Evolutionary conservation across 352 stramenopile species (phyloP), one percentile per base, ranked within the genome.

Genomic region (Phytophthora parvispora): DNA sequence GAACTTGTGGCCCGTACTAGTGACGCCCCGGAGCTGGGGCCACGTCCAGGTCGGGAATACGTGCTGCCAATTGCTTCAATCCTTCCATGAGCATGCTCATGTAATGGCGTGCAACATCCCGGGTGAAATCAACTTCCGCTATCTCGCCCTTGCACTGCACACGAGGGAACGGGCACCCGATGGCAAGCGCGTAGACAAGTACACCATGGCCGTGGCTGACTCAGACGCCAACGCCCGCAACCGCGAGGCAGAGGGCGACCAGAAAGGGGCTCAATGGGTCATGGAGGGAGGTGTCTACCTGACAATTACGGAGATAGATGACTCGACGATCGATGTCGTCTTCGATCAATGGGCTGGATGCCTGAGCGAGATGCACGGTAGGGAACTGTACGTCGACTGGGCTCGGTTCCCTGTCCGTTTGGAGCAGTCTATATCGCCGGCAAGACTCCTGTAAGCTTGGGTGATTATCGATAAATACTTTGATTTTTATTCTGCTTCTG

Each of bases 351-450:
- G 53, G 32, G 49, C 68, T 25, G 59, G 22, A 29, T 79, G 69
- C 27, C 25, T 78, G 12, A 88, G 38, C 48, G 64, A 77, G 36
- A 67, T 70, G 49, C 72, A 81, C 32, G 74, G 75, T 22, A 69
- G 69, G 28, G 78, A 79, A 28, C 34, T 86, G 32, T 76, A 81
- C 69, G 62, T 88, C 40, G 77, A 86, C 34, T 83, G 69, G 48
- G 51, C 59, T 36, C 58, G 47, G 18, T 66, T 51, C 6, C 34
- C 58, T 20, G 58, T 66, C 2, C 12, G 53, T 9, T 27, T 60
- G 53, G 53, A 60, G 25, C 53, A 60, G 25, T 50, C 10, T 10
- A n/a, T 60, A 0, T 60, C 53, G 6, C 24, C 36, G 2, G 25
- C 36, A n/a, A 36, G 25, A 29, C 25, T 60, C 10, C 25, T 60